Conservation (phyloP, 352 stramenopile genomes). For the Elongisporangium prolatum region DNA sequence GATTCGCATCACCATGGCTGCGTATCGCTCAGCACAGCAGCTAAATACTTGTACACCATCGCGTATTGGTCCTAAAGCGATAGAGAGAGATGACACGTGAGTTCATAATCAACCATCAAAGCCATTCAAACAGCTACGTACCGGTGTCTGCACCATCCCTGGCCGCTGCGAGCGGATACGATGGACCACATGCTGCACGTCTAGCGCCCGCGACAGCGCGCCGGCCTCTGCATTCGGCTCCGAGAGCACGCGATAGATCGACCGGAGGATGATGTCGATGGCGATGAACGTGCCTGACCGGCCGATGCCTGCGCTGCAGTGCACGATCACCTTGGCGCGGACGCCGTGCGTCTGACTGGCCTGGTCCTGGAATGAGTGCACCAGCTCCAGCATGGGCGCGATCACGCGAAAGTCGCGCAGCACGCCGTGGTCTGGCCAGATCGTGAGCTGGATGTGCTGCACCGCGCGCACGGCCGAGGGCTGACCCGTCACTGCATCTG, state of each 20-base stretch:
- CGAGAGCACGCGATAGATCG: slow-evolving; percentile 28
- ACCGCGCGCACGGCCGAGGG: slow-evolving; percentile 29
- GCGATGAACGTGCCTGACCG: slow-evolving; percentile 81
- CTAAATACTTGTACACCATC: slow-evolving; percentile 84
- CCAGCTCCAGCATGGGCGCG: slow-evolving; percentile 62
- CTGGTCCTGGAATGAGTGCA: slow-evolving; percentile 41
- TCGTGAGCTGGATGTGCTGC: slow-evolving; percentile 74
- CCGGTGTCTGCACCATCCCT: slow-evolving; percentile 81
- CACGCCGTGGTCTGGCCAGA: slow-evolving; percentile 77
- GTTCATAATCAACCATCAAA: not conserved
- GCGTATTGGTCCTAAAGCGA: slow-evolving; percentile 80
- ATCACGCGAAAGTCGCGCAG: slow-evolving; percentile 68
- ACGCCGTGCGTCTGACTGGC: slow-evolving; percentile 18
- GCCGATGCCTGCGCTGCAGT: slow-evolving; percentile 80
- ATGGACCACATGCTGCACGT: slow-evolving; percentile 57
- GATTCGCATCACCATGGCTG: slow-evolving; percentile 41
- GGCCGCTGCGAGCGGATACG: slow-evolving; percentile 62
- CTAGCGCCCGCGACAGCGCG: slow-evolving; percentile 19
- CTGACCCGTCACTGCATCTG: slow-evolving; percentile 11
- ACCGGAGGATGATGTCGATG: slow-evolving; percentile 71
- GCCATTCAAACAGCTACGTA: slow-evolving; percentile 20
- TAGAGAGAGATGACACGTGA: not conserved
- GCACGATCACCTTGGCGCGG: slow-evolving; percentile 45
- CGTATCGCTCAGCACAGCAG: slow-evolving; percentile 43
- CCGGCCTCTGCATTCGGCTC: slow-evolving; percentile 11